Conservation (phyloP, 1,284 basidiomycete genomes). For the Rhodotorula sp. region DNA sequence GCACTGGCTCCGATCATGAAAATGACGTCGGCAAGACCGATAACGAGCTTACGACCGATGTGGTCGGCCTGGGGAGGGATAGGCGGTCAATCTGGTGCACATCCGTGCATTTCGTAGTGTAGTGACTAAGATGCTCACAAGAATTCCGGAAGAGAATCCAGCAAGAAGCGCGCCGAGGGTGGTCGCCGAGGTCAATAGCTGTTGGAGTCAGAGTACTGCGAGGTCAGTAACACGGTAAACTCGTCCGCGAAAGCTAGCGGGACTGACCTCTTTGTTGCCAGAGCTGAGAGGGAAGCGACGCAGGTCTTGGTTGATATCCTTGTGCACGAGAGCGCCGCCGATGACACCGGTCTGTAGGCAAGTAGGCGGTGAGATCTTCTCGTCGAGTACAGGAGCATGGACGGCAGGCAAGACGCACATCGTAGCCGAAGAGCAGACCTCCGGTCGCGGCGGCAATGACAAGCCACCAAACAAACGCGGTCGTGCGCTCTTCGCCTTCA, state of each 20-base stretch:
- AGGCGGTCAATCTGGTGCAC: not conserved
- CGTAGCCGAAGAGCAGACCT: conserved; percentile 39
- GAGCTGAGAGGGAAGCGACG: conserved; percentile 23
- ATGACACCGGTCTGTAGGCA: conserved; percentile 37
- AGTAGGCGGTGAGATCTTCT: conserved; percentile 1
- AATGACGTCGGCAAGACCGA: conserved; percentile 68
- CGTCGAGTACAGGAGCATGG: not conserved
- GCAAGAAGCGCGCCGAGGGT: conserved; percentile 75
- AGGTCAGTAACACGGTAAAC: not conserved
- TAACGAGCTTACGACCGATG: conserved; percentile 53
- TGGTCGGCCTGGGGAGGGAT: conserved; percentile 14
- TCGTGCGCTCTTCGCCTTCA: conserved; percentile 68
- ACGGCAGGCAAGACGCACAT: conserved; percentile 31
- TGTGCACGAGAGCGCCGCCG: conserved; percentile 39
- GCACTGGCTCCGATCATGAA: conserved; percentile 67
- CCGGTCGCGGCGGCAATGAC: conserved; percentile 50
- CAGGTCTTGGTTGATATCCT: conserved; percentile 31
- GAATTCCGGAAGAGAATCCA: conserved; percentile 65
- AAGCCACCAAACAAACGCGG: conserved; percentile 68
- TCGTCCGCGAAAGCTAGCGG: no score
- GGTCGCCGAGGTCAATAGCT: conserved; percentile 63
- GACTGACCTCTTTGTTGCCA: conserved; percentile 34
- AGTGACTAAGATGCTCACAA: conserved; percentile 59
- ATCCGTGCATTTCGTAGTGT: not conserved
- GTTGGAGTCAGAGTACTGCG: not conserved